Conservation (phyloP, 345 rosid genomes). For the Geranium rotundifolium region DNA sequence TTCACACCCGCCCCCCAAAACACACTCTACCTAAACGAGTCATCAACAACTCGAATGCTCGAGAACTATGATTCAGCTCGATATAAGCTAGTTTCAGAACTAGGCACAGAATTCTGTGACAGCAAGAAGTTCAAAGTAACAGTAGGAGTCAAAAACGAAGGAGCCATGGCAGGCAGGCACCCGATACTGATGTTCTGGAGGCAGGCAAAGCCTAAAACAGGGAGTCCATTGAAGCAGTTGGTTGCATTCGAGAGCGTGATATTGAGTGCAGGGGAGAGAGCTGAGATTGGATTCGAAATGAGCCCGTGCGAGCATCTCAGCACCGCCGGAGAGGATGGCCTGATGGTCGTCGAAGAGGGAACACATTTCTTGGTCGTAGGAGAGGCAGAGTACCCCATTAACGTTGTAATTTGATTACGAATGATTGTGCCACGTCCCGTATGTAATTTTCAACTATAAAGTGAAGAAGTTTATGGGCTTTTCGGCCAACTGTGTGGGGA, state of each 20-base stretch:
- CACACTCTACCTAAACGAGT: constrained; percentile 26
- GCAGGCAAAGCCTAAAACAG: constrained; percentile 33
- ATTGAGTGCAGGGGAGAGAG: constrained; percentile 38
- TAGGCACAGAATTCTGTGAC: constrained; percentile 35
- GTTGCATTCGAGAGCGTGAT: constrained; percentile 61
- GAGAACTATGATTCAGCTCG: constrained; percentile 13
- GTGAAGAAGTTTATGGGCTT: too few relatives aligned
- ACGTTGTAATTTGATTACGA: constrained; percentile 25
- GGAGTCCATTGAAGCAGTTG: constrained; percentile 52
- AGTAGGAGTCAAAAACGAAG: constrained; percentile 43
- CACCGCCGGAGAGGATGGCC: constrained; percentile 56
- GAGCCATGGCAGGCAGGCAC: constrained; percentile 63
- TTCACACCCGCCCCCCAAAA: constrained; percentile 18
- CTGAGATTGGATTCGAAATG: constrained; percentile 44
- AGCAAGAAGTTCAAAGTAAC: constrained; percentile 28
- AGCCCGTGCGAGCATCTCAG: constrained; percentile 54
- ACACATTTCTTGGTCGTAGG: constrained; percentile 57
- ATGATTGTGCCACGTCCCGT: not conserved
- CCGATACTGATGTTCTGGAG: constrained; percentile 51
- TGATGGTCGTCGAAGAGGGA: constrained; percentile 65
- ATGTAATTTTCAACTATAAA: too few relatives aligned
- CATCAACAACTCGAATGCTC: constrained; percentile 6
- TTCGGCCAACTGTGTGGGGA: too few relatives aligned
- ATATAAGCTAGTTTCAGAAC: constrained; percentile 31
- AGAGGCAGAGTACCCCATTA: constrained; percentile 41